Evolutionary conservation across 2,329 filamentous ascomycete species (phyloP).

Genomic region (Tothia fuscella): DNA sequence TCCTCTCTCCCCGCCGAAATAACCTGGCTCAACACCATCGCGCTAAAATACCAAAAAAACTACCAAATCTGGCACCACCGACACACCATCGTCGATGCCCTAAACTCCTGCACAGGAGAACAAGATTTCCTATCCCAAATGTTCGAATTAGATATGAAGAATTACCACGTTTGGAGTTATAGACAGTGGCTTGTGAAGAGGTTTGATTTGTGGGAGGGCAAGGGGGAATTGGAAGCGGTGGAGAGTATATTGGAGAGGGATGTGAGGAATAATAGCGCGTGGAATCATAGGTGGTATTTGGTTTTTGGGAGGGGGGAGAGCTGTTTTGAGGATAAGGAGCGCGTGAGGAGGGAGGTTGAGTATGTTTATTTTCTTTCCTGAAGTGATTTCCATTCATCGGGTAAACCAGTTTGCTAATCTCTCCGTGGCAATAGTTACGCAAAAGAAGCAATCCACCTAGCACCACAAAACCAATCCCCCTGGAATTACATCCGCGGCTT

Average conservation of each 20-base stretch:
- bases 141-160: slow-evolving; percentile 80
- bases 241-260: slow-evolving; percentile 65
- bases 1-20: slow-evolving; percentile 57
- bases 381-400: background rate
- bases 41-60: slow-evolving; percentile 81
- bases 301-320: slow-evolving; percentile 51
- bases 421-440: slow-evolving; percentile 35
- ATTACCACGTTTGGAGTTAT: slow-evolving; percentile 98
- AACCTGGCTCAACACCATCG: slow-evolving; percentile 73
- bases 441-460: slow-evolving; percentile 58
- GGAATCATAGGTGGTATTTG: slow-evolving; percentile 95
- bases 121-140: slow-evolving; percentile 65
- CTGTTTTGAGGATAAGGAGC: slow-evolving; percentile 17
- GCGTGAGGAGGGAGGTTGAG: slow-evolving; percentile 55
- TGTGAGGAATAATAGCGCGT: slow-evolving; percentile 91
- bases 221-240: slow-evolving; percentile 55
- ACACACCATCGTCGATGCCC: slow-evolving; percentile 44
- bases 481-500: slow-evolving; percentile 88
- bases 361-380: slow-evolving; percentile 31
- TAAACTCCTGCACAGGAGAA: slow-evolving; percentile 53
- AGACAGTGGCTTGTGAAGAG: slow-evolving; percentile 64
- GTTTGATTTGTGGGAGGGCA: slow-evolving; percentile 42
- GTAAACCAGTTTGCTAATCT: slow-evolving; percentile 13
- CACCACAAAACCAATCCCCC: slow-evolving; percentile 85
- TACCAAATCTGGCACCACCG: slow-evolving; percentile 89